A percentile compares a stretch with the other conserved stretches of the same genome.
Evolutionary conservation across 192 early-diverging fungal species (phyloP).

Genomic region (Gigaspora rosea): DNA sequence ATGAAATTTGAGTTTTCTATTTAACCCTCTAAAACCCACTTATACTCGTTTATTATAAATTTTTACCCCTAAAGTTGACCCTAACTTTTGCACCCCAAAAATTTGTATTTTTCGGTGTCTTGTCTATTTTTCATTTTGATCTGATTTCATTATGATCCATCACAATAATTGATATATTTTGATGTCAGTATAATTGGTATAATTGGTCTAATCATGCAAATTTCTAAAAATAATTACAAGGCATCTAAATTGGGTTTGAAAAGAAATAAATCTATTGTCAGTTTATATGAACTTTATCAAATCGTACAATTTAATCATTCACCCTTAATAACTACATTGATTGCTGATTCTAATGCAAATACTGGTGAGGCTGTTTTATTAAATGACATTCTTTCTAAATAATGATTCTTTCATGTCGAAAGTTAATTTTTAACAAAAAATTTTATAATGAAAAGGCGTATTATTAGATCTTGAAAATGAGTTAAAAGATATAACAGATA

Average conservation of each 20-base stretch:
- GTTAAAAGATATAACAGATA: slow-evolving; percentile 50
- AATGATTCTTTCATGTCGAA: neutral
- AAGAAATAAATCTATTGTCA: slow-evolving; percentile 60
- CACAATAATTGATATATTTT: too few species aligned
- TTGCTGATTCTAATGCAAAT: slow-evolving; percentile 56
- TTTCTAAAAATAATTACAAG: slow-evolving; percentile 31
- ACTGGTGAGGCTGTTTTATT: slow-evolving; percentile 48
- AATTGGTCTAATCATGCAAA: too few species aligned
- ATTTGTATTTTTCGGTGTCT: slow-evolving; percentile 27
- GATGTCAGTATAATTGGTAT: too few species aligned
- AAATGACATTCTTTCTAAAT: neutral
- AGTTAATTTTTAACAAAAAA: neutral
- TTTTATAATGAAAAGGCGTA: slow-evolving; percentile 37
- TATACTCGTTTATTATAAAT: too few species aligned
- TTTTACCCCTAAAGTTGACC: too few species aligned
- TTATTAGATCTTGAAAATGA: slow-evolving; percentile 51
- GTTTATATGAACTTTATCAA: slow-evolving; percentile 58
- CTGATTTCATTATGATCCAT: neutral
- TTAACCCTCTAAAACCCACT: too few species aligned
- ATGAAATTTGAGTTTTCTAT: too few species aligned
- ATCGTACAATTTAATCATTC: slow-evolving; percentile 63
- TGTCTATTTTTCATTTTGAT: neutral
- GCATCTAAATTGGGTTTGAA: slow-evolving; percentile 65
- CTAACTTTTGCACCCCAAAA: slow-evolving; percentile 31
- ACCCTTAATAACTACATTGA: slow-evolving; percentile 61